Base-by-base conservation (phyloP, 1,284 basidiomycete genomes). In the Fereydounia khargensis region DNA sequence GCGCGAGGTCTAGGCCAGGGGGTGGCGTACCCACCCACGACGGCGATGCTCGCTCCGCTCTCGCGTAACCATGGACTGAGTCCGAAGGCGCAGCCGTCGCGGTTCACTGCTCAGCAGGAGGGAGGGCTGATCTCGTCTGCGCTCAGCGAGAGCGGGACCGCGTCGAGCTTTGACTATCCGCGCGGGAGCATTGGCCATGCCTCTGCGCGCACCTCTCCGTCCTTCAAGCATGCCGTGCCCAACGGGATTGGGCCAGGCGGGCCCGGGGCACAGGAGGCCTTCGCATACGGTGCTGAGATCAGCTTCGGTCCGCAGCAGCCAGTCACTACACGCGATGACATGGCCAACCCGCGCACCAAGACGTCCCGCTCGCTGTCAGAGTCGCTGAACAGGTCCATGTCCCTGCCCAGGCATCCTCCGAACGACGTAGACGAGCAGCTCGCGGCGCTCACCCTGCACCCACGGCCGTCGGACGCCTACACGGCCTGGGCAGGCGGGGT, bases 1-100 rank as follows among this genome's bases (percentile, higher is more conserved):
- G 69, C 69, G n/a, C 53, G 68, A 9, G 62, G 65, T 1, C 45
- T 72, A 6, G 58, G 58, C 19, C 66, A 67, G 38, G 59, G 64
- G 17, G 44, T 70, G 6, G 60, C 65, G 1, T 67, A 56, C 18
- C 68, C 70, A 16, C 70, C 68, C 1, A 65, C 68, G 24, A 42
- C 65, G 14, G 70, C 68, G 4, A 72, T 74, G 68, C 39, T 74
- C 6, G 64, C 68, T 21, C 72, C 70, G 13, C 52, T 71, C 1
- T 68, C 68, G n/a, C 61, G 70, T 11, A 65, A 52, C 9, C 54
- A 57, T n/a, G 69, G 69, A 0, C 39, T 71, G 27, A 65, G 59
- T 42, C 59, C 65, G 11, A 62, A 62, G 21, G 54, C 59, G 33
- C 52, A 52, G 39, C 49, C 48, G 23, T 48, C 56, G 0, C 45